Percentiles rank a stretch among this genome's conserved stretches.
These are phyloP conservation scores for Tetradesmus lagerheimii DNA, from an alignment of 139 green algal species.

Conservation along the genomic window DNA sequence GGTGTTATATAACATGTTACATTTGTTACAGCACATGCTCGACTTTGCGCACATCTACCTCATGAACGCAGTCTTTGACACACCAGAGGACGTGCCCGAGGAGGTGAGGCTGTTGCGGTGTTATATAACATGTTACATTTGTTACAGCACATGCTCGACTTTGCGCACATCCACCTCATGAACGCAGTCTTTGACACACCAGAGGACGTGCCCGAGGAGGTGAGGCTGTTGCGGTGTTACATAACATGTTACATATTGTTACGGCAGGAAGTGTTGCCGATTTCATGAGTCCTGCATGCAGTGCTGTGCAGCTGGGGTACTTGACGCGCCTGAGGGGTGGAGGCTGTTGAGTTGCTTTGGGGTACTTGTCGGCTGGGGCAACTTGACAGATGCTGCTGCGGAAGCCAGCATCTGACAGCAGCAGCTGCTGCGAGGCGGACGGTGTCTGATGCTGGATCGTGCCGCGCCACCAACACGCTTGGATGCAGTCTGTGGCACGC, in stretches of 20 bases:
- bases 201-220: conserved; percentile 96
- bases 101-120: conserved; percentile 74
- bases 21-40: conserved; percentile 75
- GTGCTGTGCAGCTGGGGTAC: too few species aligned
- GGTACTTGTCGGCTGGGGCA: too few species aligned
- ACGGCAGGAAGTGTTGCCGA: too few species aligned
- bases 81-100: conserved; percentile 93
- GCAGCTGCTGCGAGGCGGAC: too few species aligned
- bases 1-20: background rate
- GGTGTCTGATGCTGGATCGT: too few species aligned
- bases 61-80: conserved; percentile 99
- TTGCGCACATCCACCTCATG: conserved; percentile 97
- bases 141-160: conserved; percentile 89
- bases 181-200: conserved; percentile 98
- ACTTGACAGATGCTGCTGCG: too few species aligned
- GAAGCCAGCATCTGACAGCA: too few species aligned
- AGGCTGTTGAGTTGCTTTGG: too few species aligned
- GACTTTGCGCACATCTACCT: conserved; percentile 97
- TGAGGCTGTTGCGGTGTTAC: conserved; percentile 50
- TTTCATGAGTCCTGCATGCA: too few species aligned
- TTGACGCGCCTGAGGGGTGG: too few species aligned
- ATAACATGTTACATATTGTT: background rate
- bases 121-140: background rate
- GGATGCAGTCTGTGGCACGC: too few species aligned
- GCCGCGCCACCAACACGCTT: too few species aligned